Conservation (phyloP, 2,329 filamentous ascomycete species). For the Phialophora macrospora region DNA sequence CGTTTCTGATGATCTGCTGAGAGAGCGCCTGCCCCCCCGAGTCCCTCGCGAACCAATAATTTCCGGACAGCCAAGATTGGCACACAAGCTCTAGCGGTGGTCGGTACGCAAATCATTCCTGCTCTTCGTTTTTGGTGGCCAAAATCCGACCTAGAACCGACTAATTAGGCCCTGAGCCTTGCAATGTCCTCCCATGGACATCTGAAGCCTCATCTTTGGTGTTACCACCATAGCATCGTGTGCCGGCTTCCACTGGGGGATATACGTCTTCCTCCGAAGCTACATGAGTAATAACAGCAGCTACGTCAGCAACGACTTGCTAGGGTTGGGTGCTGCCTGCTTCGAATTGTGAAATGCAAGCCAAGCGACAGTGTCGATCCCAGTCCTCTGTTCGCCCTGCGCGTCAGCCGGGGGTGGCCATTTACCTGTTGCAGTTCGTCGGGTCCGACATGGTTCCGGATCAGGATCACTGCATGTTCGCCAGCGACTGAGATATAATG, state of each 20-base stretch:
- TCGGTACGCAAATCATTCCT: background rate
- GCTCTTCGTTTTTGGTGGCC: background rate
- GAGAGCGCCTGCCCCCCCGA: background rate
- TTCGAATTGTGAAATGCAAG: background rate
- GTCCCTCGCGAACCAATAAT: background rate
- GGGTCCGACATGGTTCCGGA: background rate
- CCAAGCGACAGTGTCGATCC: background rate
- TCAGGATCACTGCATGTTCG: background rate
- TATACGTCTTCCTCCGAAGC: background rate
- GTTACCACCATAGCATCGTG: background rate
- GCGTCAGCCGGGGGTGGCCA: background rate
- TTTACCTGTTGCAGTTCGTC: background rate
- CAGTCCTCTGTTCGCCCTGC: background rate
- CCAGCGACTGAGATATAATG: background rate
- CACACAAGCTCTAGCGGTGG: background rate
- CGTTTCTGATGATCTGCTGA: background rate
- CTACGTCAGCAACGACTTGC: background rate
- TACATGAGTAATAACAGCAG: background rate
- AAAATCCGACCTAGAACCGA: background rate
- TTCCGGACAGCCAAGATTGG: background rate
- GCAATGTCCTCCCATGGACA: background rate
- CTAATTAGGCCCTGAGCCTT: background rate
- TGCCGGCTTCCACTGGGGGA: background rate
- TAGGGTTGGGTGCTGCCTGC: background rate
- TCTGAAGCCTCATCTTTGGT: background rate